A percentile compares a stretch with the other conserved stretches of the same genome.
Evolutionary conservation across 176 grass and related monocot species (phyloP).

Genomic region (Juncus inflexus): DNA sequence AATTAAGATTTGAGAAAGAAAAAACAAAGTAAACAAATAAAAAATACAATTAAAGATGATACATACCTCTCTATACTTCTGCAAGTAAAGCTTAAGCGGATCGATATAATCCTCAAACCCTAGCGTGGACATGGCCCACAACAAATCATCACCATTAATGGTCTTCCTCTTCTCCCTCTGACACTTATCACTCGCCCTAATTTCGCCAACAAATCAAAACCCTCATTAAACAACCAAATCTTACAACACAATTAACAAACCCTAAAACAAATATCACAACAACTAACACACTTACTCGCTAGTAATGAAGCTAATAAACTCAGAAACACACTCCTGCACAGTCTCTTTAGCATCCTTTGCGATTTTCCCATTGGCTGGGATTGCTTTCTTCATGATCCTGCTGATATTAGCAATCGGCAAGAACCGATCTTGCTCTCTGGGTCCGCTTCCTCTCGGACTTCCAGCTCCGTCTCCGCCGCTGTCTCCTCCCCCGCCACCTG

Average conservation of each 20-base stretch:
- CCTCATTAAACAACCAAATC: slow-evolving; percentile 5
- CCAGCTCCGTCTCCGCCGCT: slow-evolving; percentile 32
- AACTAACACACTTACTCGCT: slow-evolving; percentile 71
- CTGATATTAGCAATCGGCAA: slow-evolving; percentile 99
- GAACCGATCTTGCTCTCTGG: slow-evolving; percentile 91
- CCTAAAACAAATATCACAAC: not conserved
- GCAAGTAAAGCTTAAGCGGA: slow-evolving; percentile 81
- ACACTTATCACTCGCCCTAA: slow-evolving; percentile 92
- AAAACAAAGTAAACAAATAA: not conserved
- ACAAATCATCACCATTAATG: slow-evolving; percentile 92
- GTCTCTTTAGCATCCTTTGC: slow-evolving; percentile 99
- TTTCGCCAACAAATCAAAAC: not conserved
- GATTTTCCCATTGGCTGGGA: slow-evolving; percentile 98
- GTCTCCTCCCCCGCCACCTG: slow-evolving; percentile 27
- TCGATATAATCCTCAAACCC: slow-evolving; percentile 98
- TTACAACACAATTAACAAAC: not conserved
- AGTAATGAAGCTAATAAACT: slow-evolving; percentile 98
- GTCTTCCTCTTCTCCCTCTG: slow-evolving; percentile 99
- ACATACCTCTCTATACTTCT: slow-evolving; percentile 90
- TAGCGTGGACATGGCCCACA: slow-evolving; percentile 91
- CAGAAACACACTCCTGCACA: slow-evolving; percentile 97
- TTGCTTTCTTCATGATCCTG: slow-evolving; percentile 99
- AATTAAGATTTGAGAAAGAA: slow-evolving; percentile 13
- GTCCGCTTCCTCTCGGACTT: slow-evolving; percentile 46
- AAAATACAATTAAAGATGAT: slow-evolving; percentile 4